A percentile compares a stretch with the other conserved stretches of the same genome.
These are phyloP conservation scores for Botryotinia narcissicola DNA, from an alignment of 2,329 filamentous ascomycete species.

Conservation along the genomic window DNA sequence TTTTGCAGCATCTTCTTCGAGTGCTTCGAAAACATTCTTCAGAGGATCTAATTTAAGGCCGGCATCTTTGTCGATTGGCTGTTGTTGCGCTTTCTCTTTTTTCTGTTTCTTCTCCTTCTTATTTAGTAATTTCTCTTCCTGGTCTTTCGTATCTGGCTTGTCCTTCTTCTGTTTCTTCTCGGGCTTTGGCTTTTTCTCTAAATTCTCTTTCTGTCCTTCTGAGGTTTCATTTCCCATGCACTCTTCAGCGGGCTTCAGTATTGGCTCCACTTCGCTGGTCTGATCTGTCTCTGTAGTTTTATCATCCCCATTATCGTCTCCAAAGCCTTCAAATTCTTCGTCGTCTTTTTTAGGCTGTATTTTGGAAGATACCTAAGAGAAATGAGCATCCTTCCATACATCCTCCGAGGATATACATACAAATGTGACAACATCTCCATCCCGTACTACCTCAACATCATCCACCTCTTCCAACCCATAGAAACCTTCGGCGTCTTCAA, in stretches of 20 bases:
- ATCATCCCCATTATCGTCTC: conserved; percentile 40
- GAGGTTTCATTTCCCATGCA: conserved; percentile 5
- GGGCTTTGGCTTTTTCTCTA: conserved; percentile 24
- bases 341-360: conserved; percentile 42
- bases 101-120: conserved; percentile 35
- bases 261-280: conserved; percentile 30
- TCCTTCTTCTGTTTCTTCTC: conserved; percentile 23
- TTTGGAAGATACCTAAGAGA: conserved; percentile 33
- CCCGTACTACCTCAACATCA: conserved; percentile 78
- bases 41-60: conserved; percentile 33
- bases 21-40: conserved; percentile 41
- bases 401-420: conserved; percentile 39
- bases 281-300: conserved; percentile 38
- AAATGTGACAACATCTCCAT: conserved; percentile 59
- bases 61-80: conserved; percentile 25
- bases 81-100: conserved; percentile 34
- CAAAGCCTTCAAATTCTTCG: conserved; percentile 57
- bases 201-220: background rate
- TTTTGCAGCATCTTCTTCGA: conserved; percentile 54
- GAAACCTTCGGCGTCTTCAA: conserved; percentile 91
- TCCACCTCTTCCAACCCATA: conserved; percentile 90
- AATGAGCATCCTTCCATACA: conserved; percentile 18
- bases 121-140: conserved; percentile 25
- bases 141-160: conserved; percentile 24
- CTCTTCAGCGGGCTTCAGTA: conserved; percentile 28